Conservation (phyloP, 2,329 filamentous ascomycete species). For the Whalleya microplaca region DNA sequence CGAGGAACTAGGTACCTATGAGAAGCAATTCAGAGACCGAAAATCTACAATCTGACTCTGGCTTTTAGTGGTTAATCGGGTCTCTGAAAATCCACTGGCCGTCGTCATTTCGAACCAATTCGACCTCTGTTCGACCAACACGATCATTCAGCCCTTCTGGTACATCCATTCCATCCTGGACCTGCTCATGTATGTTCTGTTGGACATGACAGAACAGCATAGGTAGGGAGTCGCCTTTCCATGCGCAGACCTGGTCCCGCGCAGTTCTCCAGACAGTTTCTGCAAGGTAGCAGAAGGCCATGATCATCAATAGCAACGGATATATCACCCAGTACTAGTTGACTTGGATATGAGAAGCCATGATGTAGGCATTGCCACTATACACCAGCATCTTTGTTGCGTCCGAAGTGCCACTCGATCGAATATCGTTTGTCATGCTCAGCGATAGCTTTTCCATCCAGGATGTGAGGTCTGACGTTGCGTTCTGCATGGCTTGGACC, state of each 20-base stretch:
- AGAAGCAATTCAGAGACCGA: not conserved
- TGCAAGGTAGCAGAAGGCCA: slow-evolving; percentile 41
- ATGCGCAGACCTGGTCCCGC: slow-evolving; percentile 41
- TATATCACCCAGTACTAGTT: slow-evolving; percentile 44
- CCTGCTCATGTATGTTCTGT: slow-evolving; percentile 36
- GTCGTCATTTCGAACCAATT: slow-evolving; percentile 38
- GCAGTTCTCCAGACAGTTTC: slow-evolving; percentile 42
- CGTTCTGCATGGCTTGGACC: slow-evolving; percentile 42
- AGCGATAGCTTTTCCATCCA: slow-evolving; percentile 41
- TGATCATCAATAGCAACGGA: slow-evolving; percentile 38
- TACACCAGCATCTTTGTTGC: slow-evolving; percentile 32
- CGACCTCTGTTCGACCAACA: slow-evolving; percentile 39
- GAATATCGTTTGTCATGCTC: slow-evolving; percentile 43
- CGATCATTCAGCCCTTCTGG: slow-evolving; percentile 41
- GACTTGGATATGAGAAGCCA: slow-evolving; percentile 39
- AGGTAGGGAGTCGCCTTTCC: slow-evolving; percentile 44
- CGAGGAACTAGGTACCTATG: not conserved
- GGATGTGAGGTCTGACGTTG: slow-evolving; percentile 33
- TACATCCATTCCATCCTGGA: slow-evolving; percentile 40
- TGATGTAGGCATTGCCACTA: slow-evolving; percentile 31
- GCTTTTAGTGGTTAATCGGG: slow-evolving; percentile 11
- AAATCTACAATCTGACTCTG: not conserved
- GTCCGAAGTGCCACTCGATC: slow-evolving; percentile 35
- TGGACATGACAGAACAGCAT: slow-evolving; percentile 45
- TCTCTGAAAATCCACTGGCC: slow-evolving; percentile 43